Base-by-base conservation (phyloP, 2,329 filamentous ascomycete species). In the Aschersonia sp. region DNA sequence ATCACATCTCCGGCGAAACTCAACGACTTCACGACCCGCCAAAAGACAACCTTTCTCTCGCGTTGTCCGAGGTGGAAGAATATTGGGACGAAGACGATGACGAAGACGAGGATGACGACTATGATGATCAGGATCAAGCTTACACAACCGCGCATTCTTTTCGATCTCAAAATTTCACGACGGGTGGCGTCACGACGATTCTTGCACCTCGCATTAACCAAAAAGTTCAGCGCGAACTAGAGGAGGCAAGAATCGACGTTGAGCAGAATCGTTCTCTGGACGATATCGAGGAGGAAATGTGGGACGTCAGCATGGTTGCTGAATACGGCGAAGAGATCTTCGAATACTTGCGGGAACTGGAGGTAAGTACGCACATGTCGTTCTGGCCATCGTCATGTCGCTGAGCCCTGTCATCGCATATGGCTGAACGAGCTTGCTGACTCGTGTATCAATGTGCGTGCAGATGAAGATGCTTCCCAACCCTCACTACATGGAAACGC, bases 301-400 rank as follows among this genome's bases (percentile, higher is more conserved):
- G 84, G 80, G 92, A 97, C 60, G 87, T 90, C 35, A 95, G 86
- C 61, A 97, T 98, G 92, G 92, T 97, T 45, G 85, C 89, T 9
- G 90, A 97, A 61, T 98, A 98, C 59, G 84, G 84, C 44, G 87
- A 95, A 12, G 92, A 98, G 58, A 97, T 98, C 56, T 95, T 97
- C 58, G 73, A 78, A 30, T 95, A 97, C 68, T 87, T 97, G 85
- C 79, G 78, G 46, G 74, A 85, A 49, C 80, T 95, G 46, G 92
- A 98, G 81, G 86, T 88, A 68, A 59, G 72, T 60, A 11, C 29
- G n/a, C 35, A 37, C 22, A 22, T 4, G 22, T 22, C 22, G 22
- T 22, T 22, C 22, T 22, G 22, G 22, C 22, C 22, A 22, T 22
- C 22, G 22, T 22, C 22, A 22, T 22, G 2, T 22, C 3, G 22